A percentile compares a stretch with the other conserved stretches of the same genome.
These are phyloP conservation scores for Saccharomyces hybrid DNA, from an alignment of 1,139 yeast species.

Conservation along the genomic window DNA sequence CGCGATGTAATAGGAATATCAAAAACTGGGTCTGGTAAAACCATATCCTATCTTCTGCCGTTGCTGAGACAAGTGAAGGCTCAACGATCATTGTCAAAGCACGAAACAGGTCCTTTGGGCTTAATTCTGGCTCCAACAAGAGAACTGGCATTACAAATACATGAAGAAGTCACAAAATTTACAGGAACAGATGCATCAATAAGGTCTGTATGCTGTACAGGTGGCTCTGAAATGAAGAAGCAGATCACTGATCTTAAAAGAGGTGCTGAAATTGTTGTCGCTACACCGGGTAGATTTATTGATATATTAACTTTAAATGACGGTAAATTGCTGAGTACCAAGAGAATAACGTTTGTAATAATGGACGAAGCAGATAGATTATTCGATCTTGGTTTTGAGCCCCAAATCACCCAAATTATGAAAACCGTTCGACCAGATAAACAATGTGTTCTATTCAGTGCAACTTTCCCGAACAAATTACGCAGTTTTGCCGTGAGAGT, in stretches of 20 bases:
- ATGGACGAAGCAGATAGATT: conserved; percentile 95
- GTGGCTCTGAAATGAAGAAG: conserved; percentile 80
- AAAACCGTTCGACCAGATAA: conserved; percentile 75
- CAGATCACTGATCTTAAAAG: conserved; percentile 77
- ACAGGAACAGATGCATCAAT: conserved; percentile 40
- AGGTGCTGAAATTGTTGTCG: conserved; percentile 77
- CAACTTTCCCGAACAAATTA: conserved; percentile 83
- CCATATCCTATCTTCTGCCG: conserved; percentile 81
- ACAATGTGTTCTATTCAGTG: conserved; percentile 90
- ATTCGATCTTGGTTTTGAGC: conserved; percentile 97
- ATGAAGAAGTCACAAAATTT: conserved; percentile 58
- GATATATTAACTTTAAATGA: conserved; percentile 80
- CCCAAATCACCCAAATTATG: conserved; percentile 82
- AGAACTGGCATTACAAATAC: conserved; percentile 82
- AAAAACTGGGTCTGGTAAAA: conserved; percentile 95
- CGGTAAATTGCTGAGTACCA: conserved; percentile 67
- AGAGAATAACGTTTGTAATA: conserved; percentile 70
- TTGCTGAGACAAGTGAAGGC: conserved; percentile 75
- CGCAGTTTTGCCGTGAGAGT: conserved; percentile 65
- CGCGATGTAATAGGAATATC: conserved; percentile 90
- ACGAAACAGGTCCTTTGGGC: conserved; percentile 68
- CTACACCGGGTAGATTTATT: conserved; percentile 93
- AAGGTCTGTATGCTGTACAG: conserved; percentile 75
- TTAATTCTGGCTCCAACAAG: conserved; percentile 86
- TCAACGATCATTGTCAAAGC: conserved; percentile 47